phyloP scores from a whole-genome alignment of 345 rosid genomes.

The Dovyalis caffra region DNA sequence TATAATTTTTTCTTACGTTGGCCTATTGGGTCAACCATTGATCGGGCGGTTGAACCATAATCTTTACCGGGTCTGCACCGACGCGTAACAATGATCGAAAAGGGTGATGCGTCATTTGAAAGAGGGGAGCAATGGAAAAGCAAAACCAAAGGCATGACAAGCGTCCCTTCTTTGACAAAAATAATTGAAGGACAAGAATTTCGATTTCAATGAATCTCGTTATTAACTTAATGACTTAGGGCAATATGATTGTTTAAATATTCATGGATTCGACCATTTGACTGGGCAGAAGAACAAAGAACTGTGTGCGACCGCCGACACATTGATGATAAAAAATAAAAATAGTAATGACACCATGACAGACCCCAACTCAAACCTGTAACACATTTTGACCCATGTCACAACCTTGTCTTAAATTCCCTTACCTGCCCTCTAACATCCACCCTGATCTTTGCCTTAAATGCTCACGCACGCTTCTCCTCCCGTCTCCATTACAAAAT shows the following conservation, averaged over 20 bases:
- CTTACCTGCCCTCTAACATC: constrained; percentile 14
- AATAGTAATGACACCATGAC: too few species aligned
- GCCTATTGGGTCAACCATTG: too few species aligned
- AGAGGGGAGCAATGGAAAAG: too few species aligned
- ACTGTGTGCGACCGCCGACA: background rate
- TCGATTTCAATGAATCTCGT: background rate
- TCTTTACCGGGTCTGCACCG: too few species aligned
- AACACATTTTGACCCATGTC: background rate
- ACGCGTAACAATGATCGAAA: too few species aligned
- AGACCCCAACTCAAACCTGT: background rate
- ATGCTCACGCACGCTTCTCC: background rate
- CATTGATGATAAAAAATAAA: background rate
- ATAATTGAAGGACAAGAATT: too few species aligned
- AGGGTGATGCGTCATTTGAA: too few species aligned
- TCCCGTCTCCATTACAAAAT: background rate
- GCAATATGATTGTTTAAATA: background rate
- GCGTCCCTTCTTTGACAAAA: too few species aligned
- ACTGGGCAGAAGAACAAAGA: background rate
- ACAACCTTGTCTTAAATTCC: constrained; percentile 1
- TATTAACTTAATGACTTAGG: background rate
- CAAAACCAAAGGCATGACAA: too few species aligned
- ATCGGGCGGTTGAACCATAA: too few species aligned
- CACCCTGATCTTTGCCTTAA: background rate
- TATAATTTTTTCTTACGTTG: too few species aligned
- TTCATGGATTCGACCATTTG: background rate